Conservation (phyloP, 805 yeast genomes). For the Lipomyces anomalus region DNA sequence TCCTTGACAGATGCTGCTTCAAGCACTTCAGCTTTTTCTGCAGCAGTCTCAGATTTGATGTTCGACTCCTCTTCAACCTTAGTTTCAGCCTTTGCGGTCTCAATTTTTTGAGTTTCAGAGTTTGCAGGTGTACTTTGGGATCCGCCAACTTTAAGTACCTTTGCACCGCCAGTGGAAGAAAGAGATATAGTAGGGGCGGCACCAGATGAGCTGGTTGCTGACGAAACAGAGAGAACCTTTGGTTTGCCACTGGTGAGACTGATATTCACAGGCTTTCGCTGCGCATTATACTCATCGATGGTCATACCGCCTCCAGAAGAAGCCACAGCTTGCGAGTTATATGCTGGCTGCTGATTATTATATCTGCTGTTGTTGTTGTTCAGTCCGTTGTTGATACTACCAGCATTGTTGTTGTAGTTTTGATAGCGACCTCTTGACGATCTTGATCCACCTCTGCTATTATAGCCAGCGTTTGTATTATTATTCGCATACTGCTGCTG, state of each 20-base stretch:
- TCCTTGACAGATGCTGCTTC: constrained; percentile 36
- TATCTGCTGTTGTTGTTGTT: constrained; percentile 9
- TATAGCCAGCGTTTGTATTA: constrained; percentile 20
- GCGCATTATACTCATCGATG: constrained; percentile 34
- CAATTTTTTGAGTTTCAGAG: constrained; percentile 12
- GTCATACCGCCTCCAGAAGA: constrained; percentile 2
- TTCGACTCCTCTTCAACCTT: constrained; percentile 8
- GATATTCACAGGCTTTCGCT: constrained; percentile 7
- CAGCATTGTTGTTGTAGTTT: constrained; percentile 22
- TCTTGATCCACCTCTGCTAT: constrained; percentile 24
- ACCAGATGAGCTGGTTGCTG: constrained; percentile 3
- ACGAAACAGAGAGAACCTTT: constrained; percentile 31
- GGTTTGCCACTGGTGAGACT: constrained; percentile 30
- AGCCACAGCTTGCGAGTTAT: constrained; percentile 10
- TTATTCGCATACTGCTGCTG: constrained; percentile 9
- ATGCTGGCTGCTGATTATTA: constrained; percentile 4
- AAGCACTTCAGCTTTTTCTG: constrained; percentile 41
- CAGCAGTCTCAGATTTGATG: constrained; percentile 9
- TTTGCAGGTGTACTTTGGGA: constrained; percentile 15
- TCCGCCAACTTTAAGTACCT: constrained; percentile 26
- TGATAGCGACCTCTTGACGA: too few relatives aligned
- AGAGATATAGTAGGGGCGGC: constrained; percentile 4
- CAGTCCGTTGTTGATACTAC: constrained; percentile 22
- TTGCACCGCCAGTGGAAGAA: constrained; percentile 18
- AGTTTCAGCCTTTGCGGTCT: constrained; percentile 10